Conservation (phyloP, 2,329 filamentous ascomycete genomes). For the Phyllosticta paracitricarpa region DNA sequence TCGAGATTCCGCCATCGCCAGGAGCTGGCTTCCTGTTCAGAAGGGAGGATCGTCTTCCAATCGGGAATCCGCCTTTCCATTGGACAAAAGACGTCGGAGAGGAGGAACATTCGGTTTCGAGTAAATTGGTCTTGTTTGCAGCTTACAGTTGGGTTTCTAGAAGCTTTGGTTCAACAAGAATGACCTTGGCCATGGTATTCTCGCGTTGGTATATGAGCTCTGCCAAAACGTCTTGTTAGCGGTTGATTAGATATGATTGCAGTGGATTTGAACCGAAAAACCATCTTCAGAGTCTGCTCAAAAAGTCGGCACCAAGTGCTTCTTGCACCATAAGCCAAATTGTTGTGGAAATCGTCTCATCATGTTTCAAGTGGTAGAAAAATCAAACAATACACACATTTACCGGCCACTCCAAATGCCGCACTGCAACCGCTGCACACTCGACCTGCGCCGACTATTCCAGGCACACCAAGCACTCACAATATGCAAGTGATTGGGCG, state of each 20-base stretch:
- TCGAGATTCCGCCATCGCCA: conserved; percentile 36
- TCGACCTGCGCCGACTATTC: conserved; percentile 42
- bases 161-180: conserved; percentile 41
- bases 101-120: conserved; percentile 37
- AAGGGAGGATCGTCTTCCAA: conserved; percentile 32
- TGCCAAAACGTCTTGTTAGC: conserved; percentile 14
- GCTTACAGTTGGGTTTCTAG: conserved; percentile 37
- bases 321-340: too few species aligned
- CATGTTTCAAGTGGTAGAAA: too few species aligned
- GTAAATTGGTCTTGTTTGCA: conserved; percentile 31
- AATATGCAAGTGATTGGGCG: conserved; percentile 46
- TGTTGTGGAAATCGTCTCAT: background rate
- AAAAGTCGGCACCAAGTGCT: too few species aligned
- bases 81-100: conserved; percentile 32
- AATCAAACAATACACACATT: background rate
- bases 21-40: conserved; percentile 16
- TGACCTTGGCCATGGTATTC: conserved; percentile 40
- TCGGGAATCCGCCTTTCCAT: conserved; percentile 28
- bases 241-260: background rate
- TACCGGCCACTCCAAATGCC: conserved; percentile 39
- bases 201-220: conserved; percentile 44
- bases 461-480: conserved; percentile 42
- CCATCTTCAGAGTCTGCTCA: too few species aligned
- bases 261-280: background rate
- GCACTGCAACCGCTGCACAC: conserved; percentile 50